Percentiles rank a stretch among this genome's conserved stretches.
Evolutionary conservation across 345 rosid species (phyloP).

Genomic region (Sisymbrium altissimum): DNA sequence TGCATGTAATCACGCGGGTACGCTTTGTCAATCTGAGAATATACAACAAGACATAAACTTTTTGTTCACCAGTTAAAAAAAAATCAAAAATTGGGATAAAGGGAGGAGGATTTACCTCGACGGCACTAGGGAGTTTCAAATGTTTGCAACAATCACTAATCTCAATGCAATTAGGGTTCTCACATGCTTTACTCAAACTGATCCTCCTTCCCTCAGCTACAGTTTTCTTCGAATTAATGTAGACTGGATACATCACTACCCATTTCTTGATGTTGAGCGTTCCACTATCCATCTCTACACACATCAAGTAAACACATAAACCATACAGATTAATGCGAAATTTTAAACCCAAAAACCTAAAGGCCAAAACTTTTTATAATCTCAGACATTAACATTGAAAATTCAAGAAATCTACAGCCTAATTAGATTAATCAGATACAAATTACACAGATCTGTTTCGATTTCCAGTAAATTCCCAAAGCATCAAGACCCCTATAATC

Average conservation of each 20-base stretch:
- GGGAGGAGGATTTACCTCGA: constrained; percentile 52
- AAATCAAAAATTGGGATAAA: background rate
- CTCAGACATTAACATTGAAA: background rate
- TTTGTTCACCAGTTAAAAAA: too few relatives aligned
- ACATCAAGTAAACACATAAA: background rate
- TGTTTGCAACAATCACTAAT: constrained; percentile 81
- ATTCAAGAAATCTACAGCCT: background rate
- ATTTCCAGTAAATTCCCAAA: background rate
- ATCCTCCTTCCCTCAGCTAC: constrained; percentile 87
- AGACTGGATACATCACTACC: constrained; percentile 81
- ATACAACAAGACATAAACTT: too few relatives aligned
- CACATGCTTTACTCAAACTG: constrained; percentile 63
- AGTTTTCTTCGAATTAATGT: constrained; percentile 88
- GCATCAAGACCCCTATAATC: background rate
- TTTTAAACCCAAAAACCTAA: background rate
- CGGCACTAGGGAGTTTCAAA: constrained; percentile 61
- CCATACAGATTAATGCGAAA: background rate
- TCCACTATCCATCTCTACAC: constrained; percentile 43
- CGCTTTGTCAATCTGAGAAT: constrained; percentile 68
- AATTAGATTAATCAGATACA: background rate
- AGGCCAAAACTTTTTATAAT: background rate
- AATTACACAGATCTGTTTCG: constrained; percentile 10
- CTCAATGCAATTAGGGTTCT: constrained; percentile 78
- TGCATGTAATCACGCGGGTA: constrained; percentile 96
- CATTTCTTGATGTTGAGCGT: constrained; percentile 55